A percentile compares a stretch with the other conserved stretches of the same genome.
These are phyloP conservation scores for Scalesia atractyloides DNA, from an alignment of 129 eudicot species.

Conservation along the genomic window DNA sequence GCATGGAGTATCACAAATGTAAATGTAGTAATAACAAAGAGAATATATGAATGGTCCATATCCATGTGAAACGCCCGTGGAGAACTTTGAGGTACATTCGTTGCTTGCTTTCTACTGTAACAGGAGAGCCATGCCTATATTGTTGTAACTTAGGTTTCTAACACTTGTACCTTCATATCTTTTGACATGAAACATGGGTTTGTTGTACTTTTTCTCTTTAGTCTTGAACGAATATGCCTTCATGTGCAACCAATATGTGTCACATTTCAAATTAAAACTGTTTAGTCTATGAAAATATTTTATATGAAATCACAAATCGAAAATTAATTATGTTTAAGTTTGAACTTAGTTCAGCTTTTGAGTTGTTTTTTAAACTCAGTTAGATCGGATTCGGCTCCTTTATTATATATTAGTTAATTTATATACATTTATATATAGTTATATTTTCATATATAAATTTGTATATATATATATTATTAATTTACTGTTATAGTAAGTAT, in stretches of 20 bases:
- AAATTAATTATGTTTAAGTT: too few species aligned
- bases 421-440: too few species aligned
- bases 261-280: not conserved
- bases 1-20: conserved; percentile 15
- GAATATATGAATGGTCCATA: conserved; percentile 34
- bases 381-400: too few species aligned
- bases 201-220: conserved; percentile 23
- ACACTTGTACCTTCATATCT: conserved; percentile 12
- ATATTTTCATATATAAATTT: too few species aligned
- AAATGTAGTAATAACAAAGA: conserved; percentile 33
- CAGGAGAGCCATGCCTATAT: conserved; percentile 17
- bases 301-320: not conserved
- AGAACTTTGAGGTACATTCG: conserved; percentile 29
- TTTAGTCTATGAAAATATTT: not conserved
- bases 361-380: too few species aligned
- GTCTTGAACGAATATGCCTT: conserved; percentile 25
- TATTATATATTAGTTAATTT: too few species aligned
- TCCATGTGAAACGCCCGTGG: conserved; percentile 31
- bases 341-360: too few species aligned
- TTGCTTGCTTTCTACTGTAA: conserved; percentile 33
- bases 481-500: too few species aligned
- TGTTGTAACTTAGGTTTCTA: conserved; percentile 13
- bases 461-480: too few species aligned
- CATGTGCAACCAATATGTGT: conserved; percentile 29
- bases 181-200: conserved; percentile 23